Percentiles rank a stretch among this genome's conserved stretches.
phyloP scores from a whole-genome alignment of 2,329 filamentous ascomycete species.

The Fusarium devonianum region DNA sequence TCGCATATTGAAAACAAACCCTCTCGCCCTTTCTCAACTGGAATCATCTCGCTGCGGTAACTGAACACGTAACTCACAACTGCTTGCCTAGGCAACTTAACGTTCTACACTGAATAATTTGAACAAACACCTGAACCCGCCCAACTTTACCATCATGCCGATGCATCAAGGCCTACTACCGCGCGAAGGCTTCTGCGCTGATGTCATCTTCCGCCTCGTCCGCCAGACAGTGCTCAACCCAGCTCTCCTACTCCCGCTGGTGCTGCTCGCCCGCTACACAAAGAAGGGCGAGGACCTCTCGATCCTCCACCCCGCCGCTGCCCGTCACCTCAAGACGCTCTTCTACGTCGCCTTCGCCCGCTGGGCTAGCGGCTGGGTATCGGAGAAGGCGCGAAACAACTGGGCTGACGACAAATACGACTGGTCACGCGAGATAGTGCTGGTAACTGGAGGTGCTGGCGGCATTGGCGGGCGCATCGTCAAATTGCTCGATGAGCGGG shows the following conservation, averaged over 20 bases:
- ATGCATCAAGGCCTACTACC: conserved; percentile 61
- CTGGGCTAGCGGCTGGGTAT: conserved; percentile 43
- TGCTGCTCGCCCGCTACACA: conserved; percentile 71
- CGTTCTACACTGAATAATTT: background rate
- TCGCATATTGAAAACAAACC: background rate
- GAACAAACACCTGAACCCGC: background rate
- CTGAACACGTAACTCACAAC: too few species aligned
- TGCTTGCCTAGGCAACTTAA: too few species aligned
- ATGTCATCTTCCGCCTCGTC: conserved; percentile 65
- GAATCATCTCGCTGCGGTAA: too few species aligned
- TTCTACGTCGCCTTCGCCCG: conserved; percentile 43
- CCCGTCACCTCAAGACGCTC: conserved; percentile 55
- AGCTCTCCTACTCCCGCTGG: conserved; percentile 66
- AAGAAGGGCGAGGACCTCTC: conserved; percentile 63
- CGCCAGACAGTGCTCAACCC: conserved; percentile 70
- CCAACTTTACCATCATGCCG: conserved; percentile 40
- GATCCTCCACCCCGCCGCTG: conserved; percentile 58
- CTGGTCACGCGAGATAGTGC: conserved; percentile 73
- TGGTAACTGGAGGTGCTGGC: conserved; percentile 77
- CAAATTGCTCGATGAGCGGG: conserved; percentile 67
- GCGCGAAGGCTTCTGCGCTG: conserved; percentile 66
- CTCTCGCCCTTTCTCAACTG: background rate
- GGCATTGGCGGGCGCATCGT: conserved; percentile 76
- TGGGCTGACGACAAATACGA: conserved; percentile 58
- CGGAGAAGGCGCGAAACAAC: conserved; percentile 47